A percentile compares a stretch with the other conserved stretches of the same genome.
These are phyloP conservation scores for Marasmius oreades DNA, from an alignment of 1,284 basidiomycete species.

Conservation along the genomic window DNA sequence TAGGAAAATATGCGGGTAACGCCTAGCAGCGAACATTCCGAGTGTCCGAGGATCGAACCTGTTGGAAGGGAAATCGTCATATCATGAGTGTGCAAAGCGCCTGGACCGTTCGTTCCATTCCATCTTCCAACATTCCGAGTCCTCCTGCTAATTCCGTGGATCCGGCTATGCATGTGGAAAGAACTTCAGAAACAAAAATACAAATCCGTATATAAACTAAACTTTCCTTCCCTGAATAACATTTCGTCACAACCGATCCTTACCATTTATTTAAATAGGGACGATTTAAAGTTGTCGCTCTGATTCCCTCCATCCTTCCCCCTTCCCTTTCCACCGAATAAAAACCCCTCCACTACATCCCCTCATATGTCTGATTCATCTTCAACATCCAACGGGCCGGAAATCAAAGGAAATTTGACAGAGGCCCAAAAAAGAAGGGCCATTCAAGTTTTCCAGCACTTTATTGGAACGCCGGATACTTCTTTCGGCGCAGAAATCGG, in stretches of 20 bases:
- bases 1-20: no score
- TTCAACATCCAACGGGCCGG: constrained; percentile 4
- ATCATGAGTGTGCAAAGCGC: background rate
- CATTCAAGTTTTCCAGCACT: constrained; percentile 9
- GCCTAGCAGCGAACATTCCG: background rate
- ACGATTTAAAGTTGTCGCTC: background rate
- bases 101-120: background rate
- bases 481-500: constrained; percentile 13
- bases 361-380: background rate
- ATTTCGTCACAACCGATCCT: no score
- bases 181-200: background rate
- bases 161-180: background rate
- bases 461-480: constrained; percentile 13
- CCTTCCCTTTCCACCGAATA: background rate
- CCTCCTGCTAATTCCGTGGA: background rate
- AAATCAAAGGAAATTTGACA: constrained; percentile 11
- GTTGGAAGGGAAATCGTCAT: background rate
- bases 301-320: background rate
- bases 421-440: constrained; percentile 1
- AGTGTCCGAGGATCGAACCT: background rate
- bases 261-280: background rate
- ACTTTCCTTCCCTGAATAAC: background rate
- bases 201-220: no score
- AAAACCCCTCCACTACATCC: no score
- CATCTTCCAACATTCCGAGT: background rate